Evolutionary conservation across 2,329 filamentous ascomycete species (phyloP).

Genomic region (Aspergillus sp.): DNA sequence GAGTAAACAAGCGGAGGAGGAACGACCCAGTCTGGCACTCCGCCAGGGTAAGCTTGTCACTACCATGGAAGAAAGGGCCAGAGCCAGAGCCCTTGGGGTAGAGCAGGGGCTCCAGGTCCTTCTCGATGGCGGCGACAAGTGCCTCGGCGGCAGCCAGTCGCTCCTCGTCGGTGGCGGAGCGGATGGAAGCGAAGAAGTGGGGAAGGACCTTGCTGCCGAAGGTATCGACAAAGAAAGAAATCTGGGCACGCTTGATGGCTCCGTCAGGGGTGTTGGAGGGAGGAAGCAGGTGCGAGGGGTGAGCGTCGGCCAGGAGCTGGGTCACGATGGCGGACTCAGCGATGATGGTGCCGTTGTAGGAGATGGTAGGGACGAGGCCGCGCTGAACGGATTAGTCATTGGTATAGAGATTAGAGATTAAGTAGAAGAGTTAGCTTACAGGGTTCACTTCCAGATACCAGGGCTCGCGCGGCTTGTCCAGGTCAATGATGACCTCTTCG

Average conservation of each 20-base stretch:
- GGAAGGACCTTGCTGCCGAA: constrained; percentile 61
- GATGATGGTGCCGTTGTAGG: constrained; percentile 67
- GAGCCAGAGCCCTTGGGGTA: constrained; percentile 31
- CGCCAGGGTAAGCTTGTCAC: constrained; percentile 64
- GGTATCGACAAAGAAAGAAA: constrained; percentile 70
- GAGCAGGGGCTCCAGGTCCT: constrained; percentile 73
- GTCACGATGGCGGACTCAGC: constrained; percentile 72
- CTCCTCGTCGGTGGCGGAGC: constrained; percentile 50
- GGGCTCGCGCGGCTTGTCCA: constrained; percentile 63
- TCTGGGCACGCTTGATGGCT: constrained; percentile 63
- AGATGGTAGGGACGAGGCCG: constrained; percentile 70
- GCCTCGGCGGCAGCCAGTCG: constrained; percentile 49
- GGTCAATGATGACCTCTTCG: constrained; percentile 71
- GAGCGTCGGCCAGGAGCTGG: constrained; percentile 67
- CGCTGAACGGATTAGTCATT: constrained; percentile 42
- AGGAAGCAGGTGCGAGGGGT: constrained; percentile 62
- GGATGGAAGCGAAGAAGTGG: constrained; percentile 47
- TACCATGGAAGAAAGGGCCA: constrained; percentile 63
- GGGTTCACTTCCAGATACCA: constrained; percentile 78
- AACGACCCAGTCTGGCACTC: constrained; percentile 62
- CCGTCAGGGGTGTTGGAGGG: constrained; percentile 54
- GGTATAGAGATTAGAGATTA: not conserved
- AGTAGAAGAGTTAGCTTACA: constrained; percentile 29
- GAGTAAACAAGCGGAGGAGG: constrained; percentile 57
- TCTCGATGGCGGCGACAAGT: constrained; percentile 57